phyloP scores from a whole-genome alignment of 108 stramenopile genomes.

The Thalassiosira profunda region DNA sequence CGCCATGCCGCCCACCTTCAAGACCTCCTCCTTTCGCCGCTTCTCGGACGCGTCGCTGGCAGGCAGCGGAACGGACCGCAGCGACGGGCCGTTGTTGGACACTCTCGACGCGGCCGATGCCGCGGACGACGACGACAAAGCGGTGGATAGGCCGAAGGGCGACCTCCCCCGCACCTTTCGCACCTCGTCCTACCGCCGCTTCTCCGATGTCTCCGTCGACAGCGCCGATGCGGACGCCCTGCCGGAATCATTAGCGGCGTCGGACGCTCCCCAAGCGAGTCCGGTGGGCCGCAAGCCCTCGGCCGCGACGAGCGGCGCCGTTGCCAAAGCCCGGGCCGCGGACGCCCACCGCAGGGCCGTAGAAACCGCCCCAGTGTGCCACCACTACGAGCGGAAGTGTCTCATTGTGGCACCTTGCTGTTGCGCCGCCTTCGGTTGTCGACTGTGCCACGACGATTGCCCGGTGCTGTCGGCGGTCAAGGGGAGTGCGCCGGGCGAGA shows the following conservation, averaged over 20 bases:
- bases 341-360: constrained; percentile 21
- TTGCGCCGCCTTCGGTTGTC: constrained; percentile 73
- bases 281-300: not conserved
- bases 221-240: not conserved
- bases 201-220: too few relatives aligned
- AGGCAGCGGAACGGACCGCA: too few relatives aligned
- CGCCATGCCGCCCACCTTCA: too few relatives aligned
- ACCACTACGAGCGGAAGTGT: constrained; percentile 84
- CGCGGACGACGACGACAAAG: too few relatives aligned
- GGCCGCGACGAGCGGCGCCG: not conserved
- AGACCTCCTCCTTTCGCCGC: too few relatives aligned
- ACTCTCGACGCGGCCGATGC: too few relatives aligned
- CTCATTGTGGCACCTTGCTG: constrained; percentile 85
- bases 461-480: constrained; percentile 17
- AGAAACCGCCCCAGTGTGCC: constrained; percentile 44
- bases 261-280: constrained; percentile 21
- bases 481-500: not conserved
- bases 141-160: too few relatives aligned
- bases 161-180: too few relatives aligned
- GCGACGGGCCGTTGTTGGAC: too few relatives aligned
- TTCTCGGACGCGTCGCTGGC: too few relatives aligned
- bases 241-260: not conserved
- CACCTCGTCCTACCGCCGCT: too few relatives aligned
- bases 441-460: constrained; percentile 88
- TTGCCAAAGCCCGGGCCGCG: constrained; percentile 3